These are phyloP conservation scores for Auriculariales sp. DNA, from an alignment of 768 basidiomycete species.

Conservation along the genomic window DNA sequence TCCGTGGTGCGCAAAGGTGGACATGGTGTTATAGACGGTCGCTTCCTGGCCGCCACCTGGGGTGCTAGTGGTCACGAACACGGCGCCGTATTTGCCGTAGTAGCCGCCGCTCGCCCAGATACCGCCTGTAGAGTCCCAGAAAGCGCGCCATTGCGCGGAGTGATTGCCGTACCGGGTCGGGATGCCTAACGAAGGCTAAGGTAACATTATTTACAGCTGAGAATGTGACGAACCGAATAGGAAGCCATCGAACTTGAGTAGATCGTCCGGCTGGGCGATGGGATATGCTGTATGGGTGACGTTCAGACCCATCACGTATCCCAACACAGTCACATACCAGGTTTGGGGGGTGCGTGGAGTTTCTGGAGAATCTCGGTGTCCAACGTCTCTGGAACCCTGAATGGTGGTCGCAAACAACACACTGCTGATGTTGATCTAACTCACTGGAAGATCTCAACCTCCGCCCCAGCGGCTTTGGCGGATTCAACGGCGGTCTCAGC, in stretches of 20 bases:
- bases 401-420: background rate
- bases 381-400: slow-evolving; percentile 69
- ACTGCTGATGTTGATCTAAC: slow-evolving; percentile 7
- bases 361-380: slow-evolving; percentile 44
- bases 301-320: too few species aligned
- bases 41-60: slow-evolving; percentile 72
- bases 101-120: slow-evolving; percentile 49
- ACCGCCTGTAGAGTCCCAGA: slow-evolving; percentile 64
- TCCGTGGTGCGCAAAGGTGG: slow-evolving; percentile 58
- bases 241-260: slow-evolving; percentile 54
- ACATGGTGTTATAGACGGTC: slow-evolving; percentile 35
- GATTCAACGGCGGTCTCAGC: slow-evolving; percentile 32
- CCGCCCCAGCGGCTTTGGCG: slow-evolving; percentile 27
- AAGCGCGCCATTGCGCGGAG: slow-evolving; percentile 65
- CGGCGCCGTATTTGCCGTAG: slow-evolving; percentile 58
- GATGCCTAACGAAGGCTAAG: too few species aligned
- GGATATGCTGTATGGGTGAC: too few species aligned
- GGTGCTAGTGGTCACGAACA: slow-evolving; percentile 55
- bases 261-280: slow-evolving; percentile 36
- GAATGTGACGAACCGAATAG: too few species aligned
- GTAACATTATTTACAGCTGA: too few species aligned
- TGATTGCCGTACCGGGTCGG: slow-evolving; percentile 73
- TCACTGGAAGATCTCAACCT: slow-evolving; percentile 32
- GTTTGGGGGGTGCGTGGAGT: slow-evolving; percentile 62
- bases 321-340: too few species aligned